Evolutionary conservation across 2,329 filamentous ascomycete genomes (phyloP).

Genomic region (Alternaria alternata): DNA sequence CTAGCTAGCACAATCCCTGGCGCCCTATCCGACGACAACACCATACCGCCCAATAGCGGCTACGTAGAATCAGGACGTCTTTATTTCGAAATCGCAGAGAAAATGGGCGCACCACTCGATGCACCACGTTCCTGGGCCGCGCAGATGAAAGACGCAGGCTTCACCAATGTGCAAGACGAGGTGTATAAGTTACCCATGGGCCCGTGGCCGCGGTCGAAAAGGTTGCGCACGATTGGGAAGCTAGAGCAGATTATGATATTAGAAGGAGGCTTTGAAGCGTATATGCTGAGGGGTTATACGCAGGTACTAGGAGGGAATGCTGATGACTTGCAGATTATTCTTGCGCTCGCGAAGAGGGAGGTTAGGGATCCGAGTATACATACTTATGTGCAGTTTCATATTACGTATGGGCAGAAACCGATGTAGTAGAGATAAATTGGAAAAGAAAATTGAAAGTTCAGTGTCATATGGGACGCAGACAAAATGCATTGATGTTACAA

Average conservation of each 20-base stretch:
- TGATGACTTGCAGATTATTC: slow-evolving; percentile 29
- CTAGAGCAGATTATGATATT: slow-evolving; percentile 36
- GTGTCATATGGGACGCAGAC: no score
- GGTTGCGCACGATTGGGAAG: slow-evolving; percentile 26
- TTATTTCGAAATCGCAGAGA: slow-evolving; percentile 32
- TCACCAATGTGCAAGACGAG: slow-evolving; percentile 53
- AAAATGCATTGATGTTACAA: no score
- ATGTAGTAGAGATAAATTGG: background rate
- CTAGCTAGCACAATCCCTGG: slow-evolving; percentile 34
- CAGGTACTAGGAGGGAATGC: slow-evolving; percentile 23
- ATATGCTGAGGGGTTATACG: slow-evolving; percentile 34
- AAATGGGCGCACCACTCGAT: slow-evolving; percentile 46
- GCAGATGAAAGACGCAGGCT: slow-evolving; percentile 49
- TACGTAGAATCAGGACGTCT: slow-evolving; percentile 29
- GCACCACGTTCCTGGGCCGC: slow-evolving; percentile 45
- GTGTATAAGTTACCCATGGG: slow-evolving; percentile 39
- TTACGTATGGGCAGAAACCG: slow-evolving; percentile 33
- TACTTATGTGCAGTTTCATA: slow-evolving; percentile 35
- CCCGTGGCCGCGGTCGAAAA: slow-evolving; percentile 37
- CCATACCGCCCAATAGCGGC: slow-evolving; percentile 28
- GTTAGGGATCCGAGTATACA: slow-evolving; percentile 31
- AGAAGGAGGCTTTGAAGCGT: slow-evolving; percentile 35
- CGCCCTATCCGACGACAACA: slow-evolving; percentile 28
- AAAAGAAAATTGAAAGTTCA: no score
- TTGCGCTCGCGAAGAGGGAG: slow-evolving; percentile 30